phyloP scores from a whole-genome alignment of 2,329 filamentous ascomycete genomes.

The Sclerotinia spermophila region DNA sequence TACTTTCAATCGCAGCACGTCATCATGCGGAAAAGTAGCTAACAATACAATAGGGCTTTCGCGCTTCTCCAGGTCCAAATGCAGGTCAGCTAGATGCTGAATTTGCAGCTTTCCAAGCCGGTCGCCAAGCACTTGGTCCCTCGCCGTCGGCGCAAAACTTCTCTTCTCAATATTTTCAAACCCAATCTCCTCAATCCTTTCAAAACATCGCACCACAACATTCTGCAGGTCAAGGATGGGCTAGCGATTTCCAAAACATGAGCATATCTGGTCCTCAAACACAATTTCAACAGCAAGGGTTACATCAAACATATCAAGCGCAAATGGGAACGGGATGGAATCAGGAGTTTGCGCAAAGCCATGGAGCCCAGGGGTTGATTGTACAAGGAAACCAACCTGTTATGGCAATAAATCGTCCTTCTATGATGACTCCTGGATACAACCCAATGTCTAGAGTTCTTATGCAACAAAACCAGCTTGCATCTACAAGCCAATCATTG shows the following conservation, averaged over 20 bases:
- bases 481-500: slow-evolving; percentile 24
- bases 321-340: slow-evolving; percentile 47
- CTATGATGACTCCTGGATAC: neutral
- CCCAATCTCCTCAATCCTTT: slow-evolving; percentile 23
- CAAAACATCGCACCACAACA: slow-evolving; percentile 23
- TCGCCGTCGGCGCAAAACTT: slow-evolving; percentile 22
- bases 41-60: slow-evolving; percentile 51
- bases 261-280: slow-evolving; percentile 38
- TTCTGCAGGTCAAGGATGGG: slow-evolving; percentile 36
- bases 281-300: slow-evolving; percentile 35
- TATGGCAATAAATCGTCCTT: slow-evolving; percentile 19
- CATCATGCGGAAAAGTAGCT: slow-evolving; percentile 15
- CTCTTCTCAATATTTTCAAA: slow-evolving; percentile 24
- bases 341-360: slow-evolving; percentile 48
- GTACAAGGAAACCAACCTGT: slow-evolving; percentile 5
- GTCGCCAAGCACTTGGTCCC: slow-evolving; percentile 40
- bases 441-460: slow-evolving; percentile 20
- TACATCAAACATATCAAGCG: slow-evolving; percentile 25
- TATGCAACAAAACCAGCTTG: slow-evolving; percentile 13
- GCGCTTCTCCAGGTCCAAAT: slow-evolving; percentile 51
- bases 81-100: slow-evolving; percentile 58
- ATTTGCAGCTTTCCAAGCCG: slow-evolving; percentile 66
- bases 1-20: neutral
- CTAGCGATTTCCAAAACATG: slow-evolving; percentile 46
- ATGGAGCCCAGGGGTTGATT: neutral